Percentiles rank a stretch among this genome's conserved stretches.
These are phyloP conservation scores for Athelia sp. DNA, from an alignment of 1,284 basidiomycete genomes.

Conservation along the genomic window DNA sequence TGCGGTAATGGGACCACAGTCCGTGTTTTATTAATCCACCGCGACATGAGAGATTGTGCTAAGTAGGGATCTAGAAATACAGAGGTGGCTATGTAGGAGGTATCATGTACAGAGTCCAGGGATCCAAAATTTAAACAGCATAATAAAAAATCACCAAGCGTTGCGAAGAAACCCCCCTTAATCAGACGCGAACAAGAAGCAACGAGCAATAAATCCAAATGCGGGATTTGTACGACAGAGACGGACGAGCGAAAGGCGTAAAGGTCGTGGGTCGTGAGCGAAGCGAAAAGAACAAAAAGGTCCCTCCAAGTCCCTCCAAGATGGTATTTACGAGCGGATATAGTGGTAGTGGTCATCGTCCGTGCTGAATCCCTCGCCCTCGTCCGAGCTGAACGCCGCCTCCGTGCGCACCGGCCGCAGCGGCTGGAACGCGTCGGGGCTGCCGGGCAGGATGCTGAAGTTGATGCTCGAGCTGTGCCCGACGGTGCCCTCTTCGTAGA, in stretches of 20 bases:
- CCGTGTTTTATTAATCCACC: too few species aligned
- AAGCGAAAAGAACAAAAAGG: constrained; percentile 10
- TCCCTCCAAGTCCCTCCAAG: constrained; percentile 7
- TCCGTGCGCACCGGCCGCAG: constrained; percentile 58
- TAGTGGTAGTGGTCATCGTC: constrained; percentile 38
- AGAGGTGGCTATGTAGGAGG: too few species aligned
- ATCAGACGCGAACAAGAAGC: not conserved
- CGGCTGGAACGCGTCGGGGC: constrained; percentile 43
- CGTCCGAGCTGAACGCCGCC: constrained; percentile 40
- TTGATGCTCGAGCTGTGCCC: constrained; percentile 70
- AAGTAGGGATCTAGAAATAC: too few species aligned
- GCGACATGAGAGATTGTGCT: too few species aligned
- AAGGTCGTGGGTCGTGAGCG: constrained; percentile 10
- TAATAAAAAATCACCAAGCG: not conserved
- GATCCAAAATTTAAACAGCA: constrained; percentile 2
- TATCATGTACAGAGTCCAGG: not conserved
- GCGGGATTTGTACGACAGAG: not conserved
- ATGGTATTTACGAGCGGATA: constrained; percentile 24
- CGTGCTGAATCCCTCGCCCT: constrained; percentile 52
- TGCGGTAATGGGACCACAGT: too few species aligned
- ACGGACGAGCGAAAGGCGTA: not conserved
- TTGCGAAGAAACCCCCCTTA: not conserved
- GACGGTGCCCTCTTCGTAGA: constrained; percentile 79
- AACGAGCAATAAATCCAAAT: not conserved
- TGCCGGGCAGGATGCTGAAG: constrained; percentile 69